phyloP scores from a whole-genome alignment of 208 protist species.

The Porcisia deanei region DNA sequence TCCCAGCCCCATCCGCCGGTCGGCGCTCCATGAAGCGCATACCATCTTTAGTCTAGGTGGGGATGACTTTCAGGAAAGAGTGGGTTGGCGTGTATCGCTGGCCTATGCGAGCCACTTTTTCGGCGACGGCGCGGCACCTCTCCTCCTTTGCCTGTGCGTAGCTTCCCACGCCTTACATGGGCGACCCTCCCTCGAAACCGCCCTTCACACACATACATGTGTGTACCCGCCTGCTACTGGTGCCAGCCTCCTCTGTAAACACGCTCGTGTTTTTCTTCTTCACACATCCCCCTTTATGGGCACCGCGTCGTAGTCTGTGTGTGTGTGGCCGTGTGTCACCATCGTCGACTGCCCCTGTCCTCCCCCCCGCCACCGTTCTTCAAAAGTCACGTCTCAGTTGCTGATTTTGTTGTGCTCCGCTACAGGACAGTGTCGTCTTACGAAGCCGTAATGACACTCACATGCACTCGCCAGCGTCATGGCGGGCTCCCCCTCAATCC shows the following conservation, averaged over 20 bases:
- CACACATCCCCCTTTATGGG: not conserved
- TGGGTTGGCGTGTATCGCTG: not conserved
- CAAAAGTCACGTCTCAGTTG: no score
- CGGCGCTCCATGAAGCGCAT: constrained; percentile 35
- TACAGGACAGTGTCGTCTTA: no score
- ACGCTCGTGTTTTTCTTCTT: constrained; percentile 12
- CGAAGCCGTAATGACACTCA: no score
- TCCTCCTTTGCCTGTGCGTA: not conserved
- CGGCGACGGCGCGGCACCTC: not conserved
- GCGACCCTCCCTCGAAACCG: not conserved
- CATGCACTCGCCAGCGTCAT: no score
- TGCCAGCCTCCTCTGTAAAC: not conserved
- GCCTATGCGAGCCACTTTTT: not conserved
- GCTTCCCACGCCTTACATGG: not conserved
- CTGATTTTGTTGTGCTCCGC: no score
- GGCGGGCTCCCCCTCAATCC: no score
- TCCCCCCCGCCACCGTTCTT: no score
- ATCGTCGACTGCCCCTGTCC: no score
- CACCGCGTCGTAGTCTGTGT: no score
- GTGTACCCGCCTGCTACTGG: not conserved
- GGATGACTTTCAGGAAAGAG: not conserved
- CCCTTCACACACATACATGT: not conserved
- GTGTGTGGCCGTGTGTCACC: no score
- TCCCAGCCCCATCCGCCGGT: constrained; percentile 53
- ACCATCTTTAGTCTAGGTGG: not conserved